A percentile compares a stretch with the other conserved stretches of the same genome.
Evolutionary conservation across 2,329 filamentous ascomycete genomes (phyloP).

Genomic region (Mycogone perniciosa): DNA sequence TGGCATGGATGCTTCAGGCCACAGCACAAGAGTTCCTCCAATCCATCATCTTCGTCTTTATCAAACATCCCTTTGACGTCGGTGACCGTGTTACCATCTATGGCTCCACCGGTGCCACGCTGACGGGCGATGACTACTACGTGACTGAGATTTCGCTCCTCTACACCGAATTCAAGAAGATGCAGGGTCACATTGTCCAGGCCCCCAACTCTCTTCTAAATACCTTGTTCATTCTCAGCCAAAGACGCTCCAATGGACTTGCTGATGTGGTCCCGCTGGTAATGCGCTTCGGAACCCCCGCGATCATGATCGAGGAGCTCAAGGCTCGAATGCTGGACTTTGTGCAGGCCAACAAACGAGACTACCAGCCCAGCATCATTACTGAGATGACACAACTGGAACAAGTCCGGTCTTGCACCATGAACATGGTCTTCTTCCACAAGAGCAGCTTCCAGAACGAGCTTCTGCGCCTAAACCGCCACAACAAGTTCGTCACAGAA

Average conservation of each 20-base stretch:
- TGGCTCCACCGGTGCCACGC: slow-evolving; percentile 73
- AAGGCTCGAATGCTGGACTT: slow-evolving; percentile 77
- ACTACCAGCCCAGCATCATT: slow-evolving; percentile 79
- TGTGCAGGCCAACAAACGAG: slow-evolving; percentile 77
- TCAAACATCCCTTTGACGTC: slow-evolving; percentile 96
- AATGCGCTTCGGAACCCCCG: slow-evolving; percentile 82
- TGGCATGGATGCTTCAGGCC: slow-evolving; percentile 87
- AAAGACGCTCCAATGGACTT: slow-evolving; percentile 79
- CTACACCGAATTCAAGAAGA: slow-evolving; percentile 97
- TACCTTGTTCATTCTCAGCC: slow-evolving; percentile 89
- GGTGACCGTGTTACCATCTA: slow-evolving; percentile 90
- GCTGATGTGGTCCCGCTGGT: slow-evolving; percentile 79
- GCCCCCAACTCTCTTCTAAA: slow-evolving; percentile 93
- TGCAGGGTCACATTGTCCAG: slow-evolving; percentile 94
- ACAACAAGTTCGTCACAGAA: slow-evolving; percentile 91
- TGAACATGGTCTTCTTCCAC: slow-evolving; percentile 96
- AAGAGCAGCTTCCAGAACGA: slow-evolving; percentile 97
- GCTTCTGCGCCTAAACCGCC: slow-evolving; percentile 76
- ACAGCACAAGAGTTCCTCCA: slow-evolving; percentile 93
- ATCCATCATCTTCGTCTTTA: slow-evolving; percentile 90
- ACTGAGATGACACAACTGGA: slow-evolving; percentile 76
- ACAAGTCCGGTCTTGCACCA: slow-evolving; percentile 75
- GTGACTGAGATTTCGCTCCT: slow-evolving; percentile 89
- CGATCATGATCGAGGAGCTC: slow-evolving; percentile 75
- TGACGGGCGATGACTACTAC: slow-evolving; percentile 87